phyloP scores from a whole-genome alignment of 1,284 basidiomycete species.

The Clitocybe nebularis region DNA sequence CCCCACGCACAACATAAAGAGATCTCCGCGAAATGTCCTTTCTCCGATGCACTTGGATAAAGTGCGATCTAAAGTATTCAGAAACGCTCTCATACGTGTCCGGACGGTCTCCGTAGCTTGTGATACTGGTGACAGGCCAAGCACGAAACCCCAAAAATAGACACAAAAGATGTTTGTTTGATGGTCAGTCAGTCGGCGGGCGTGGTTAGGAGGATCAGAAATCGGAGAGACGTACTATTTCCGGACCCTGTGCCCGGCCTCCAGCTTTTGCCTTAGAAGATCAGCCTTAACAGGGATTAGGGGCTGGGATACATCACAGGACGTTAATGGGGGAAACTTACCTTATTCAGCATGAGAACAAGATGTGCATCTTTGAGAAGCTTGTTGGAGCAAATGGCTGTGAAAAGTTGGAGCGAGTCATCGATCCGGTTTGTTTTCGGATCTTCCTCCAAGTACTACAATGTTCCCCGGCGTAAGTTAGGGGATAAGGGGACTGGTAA shows the following conservation, averaged over 20 bases:
- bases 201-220: background rate
- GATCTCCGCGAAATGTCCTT: constrained; percentile 57
- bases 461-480: constrained; percentile 6
- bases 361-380: constrained; percentile 68
- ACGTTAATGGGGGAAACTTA: constrained; percentile 22
- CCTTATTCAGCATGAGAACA: constrained; percentile 77
- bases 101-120: constrained; percentile 70
- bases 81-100: constrained; percentile 70
- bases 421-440: constrained; percentile 71
- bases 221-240: constrained; percentile 54
- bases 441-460: constrained; percentile 77
- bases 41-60: constrained; percentile 65
- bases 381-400: constrained; percentile 67
- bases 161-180: constrained; percentile 5
- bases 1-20: constrained; percentile 57
- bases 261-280: constrained; percentile 61
- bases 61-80: constrained; percentile 77
- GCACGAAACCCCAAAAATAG: background rate
- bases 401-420: constrained; percentile 76
- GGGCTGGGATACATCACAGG: background rate
- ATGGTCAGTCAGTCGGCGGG: background rate
- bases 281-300: constrained; percentile 45
- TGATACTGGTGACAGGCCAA: constrained; percentile 49
- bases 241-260: constrained; percentile 57
- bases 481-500: constrained; percentile 9